These are phyloP conservation scores for Colletotrichum noveboracense DNA, from an alignment of 2,329 filamentous ascomycete genomes.

Conservation along the genomic window DNA sequence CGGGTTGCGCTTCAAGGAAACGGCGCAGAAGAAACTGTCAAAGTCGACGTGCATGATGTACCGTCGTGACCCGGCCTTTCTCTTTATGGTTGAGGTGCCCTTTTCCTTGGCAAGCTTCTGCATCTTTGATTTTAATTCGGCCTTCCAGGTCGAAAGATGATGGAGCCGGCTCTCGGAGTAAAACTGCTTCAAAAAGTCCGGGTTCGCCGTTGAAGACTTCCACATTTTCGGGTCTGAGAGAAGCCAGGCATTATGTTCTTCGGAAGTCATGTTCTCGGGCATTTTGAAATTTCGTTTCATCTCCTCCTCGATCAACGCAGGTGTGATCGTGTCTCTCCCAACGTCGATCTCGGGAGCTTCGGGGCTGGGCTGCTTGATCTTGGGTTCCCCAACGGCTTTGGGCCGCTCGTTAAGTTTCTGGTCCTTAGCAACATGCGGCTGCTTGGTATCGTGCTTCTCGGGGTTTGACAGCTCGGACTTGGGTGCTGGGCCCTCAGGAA, in stretches of 20 bases:
- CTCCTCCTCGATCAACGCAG: not conserved
- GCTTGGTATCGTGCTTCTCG: not conserved
- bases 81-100: conserved; percentile 48
- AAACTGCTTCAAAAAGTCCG: conserved; percentile 91
- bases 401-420: not conserved
- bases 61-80: conserved; percentile 67
- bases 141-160: conserved; percentile 96
- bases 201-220: conserved; percentile 90
- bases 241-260: conserved; percentile 89
- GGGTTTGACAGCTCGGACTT: not conserved
- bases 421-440: not conserved
- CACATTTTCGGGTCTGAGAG: conserved; percentile 84
- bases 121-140: conserved; percentile 87
- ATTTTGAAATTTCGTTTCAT: conserved; percentile 23
- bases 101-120: conserved; percentile 81
- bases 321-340: not conserved
- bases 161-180: conserved; percentile 95
- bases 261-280: conserved; percentile 77
- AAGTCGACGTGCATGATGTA: conserved; percentile 98
- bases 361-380: not conserved
- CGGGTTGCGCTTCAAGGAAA: conserved; percentile 80
- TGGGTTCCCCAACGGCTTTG: not conserved
- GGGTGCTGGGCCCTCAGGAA: not conserved
- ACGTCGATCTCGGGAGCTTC: not conserved
- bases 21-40: conserved; percentile 96